A percentile compares a stretch with the other conserved stretches of the same genome.
These are phyloP conservation scores for Mentha longifolia DNA, from an alignment of 257 asterid species.

Conservation along the genomic window DNA sequence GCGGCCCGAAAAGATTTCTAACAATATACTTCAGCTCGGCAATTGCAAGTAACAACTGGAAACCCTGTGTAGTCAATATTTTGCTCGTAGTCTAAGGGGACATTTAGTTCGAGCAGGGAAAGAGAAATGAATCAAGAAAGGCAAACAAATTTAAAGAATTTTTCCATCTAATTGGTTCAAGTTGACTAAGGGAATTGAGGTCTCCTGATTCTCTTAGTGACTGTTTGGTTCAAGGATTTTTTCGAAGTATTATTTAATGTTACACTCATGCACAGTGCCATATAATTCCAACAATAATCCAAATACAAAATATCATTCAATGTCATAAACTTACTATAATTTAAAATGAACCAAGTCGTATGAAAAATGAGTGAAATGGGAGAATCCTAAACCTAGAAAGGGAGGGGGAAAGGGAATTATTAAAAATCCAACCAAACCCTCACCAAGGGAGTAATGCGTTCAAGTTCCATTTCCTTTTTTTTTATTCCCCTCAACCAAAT, in stretches of 20 bases:
- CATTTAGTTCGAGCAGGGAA: not conserved
- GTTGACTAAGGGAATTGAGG: not conserved
- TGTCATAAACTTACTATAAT: too few relatives aligned
- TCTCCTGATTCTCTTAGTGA: not conserved
- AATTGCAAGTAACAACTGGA: slow-evolving; percentile 61
- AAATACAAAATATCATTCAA: too few relatives aligned
- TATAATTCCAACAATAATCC: too few relatives aligned
- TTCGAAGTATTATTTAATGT: too few relatives aligned
- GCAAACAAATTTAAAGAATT: not conserved
- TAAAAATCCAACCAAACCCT: not conserved
- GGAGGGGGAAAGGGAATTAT: not conserved
- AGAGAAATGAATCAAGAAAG: not conserved
- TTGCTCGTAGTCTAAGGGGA: slow-evolving; percentile 19
- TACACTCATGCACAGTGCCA: too few relatives aligned
- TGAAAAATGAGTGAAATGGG: not conserved
- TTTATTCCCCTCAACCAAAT: too few relatives aligned
- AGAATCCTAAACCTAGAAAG: not conserved
- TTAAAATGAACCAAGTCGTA: not conserved
- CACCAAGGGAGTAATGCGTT: not conserved
- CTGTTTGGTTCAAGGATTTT: not conserved
- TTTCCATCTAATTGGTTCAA: not conserved
- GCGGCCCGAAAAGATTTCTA: slow-evolving; percentile 78
- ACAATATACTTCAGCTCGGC: slow-evolving; percentile 77
- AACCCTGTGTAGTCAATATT: slow-evolving; percentile 29
- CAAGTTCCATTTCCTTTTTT: not conserved